Evolutionary conservation across 208 protist genomes (phyloP), one percentile per base, ranked within the genome.

Genomic region (Trypanosoma avium): DNA sequence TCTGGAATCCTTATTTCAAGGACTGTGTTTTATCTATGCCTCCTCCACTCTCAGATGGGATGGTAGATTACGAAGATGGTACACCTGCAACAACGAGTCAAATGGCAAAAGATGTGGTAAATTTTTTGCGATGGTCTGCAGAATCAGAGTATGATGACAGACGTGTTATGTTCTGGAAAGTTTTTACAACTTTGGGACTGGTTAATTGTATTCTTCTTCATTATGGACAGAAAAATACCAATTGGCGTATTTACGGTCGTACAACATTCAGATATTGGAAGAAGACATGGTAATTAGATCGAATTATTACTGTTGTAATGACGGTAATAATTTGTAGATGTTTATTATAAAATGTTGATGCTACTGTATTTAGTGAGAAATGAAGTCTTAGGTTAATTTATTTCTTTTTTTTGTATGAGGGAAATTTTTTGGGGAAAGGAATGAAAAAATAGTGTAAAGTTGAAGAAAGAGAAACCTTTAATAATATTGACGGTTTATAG

Each of bases 1-100:
- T 98, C 82, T 99, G 94, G 81, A 99, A 99, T 79, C 97, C 97
- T 9, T 99, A 99, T 88, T 99, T 99, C 79, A 91, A 98, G 68
- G 98, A 98, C 57, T 96, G 94, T 61, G 89, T 96, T 45, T 97
- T 99, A 71, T 96, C 90, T 66, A 99, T 99, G 98, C 94, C 97
- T 12, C 94, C 86, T 38, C 97, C 96, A 13, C 84, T 99, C 1
- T 95, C 90, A 24, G 97, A 99, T 60, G 97, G 95, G 12, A 74
- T 88, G 29, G 84, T 99, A 24, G 98, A 99, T 73, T 99, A 97
- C 68, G 95, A 98, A 47, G 98, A 99, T 68, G 98, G 96, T 58
- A 99, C 98, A 40, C 92, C 93, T 13, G 93, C 95, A 40, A 98
- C 96, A 4, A 80, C 96, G 27, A 97, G 92, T 48, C 98, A 99